Conservation (phyloP, 495 filamentous ascomycete species). For the Talaromyces stipitatus region DNA sequence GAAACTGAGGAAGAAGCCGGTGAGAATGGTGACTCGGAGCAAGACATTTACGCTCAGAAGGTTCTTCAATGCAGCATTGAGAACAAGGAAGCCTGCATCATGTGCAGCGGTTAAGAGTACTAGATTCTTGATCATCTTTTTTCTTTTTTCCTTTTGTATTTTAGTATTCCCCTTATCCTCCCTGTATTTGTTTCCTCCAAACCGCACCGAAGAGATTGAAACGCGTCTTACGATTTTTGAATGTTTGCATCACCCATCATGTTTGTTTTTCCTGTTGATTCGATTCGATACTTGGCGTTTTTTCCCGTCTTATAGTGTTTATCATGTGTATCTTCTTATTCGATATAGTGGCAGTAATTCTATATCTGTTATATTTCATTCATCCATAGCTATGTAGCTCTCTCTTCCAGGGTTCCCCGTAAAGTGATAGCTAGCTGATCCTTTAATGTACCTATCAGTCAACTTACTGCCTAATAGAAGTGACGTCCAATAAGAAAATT, state of each 20-base stretch:
- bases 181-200: constrained; percentile 2
- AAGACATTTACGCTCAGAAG: constrained; percentile 88
- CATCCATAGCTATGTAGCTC: background rate
- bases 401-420: too few relatives aligned
- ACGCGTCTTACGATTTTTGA: constrained; percentile 5
- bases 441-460: too few relatives aligned
- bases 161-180: constrained; percentile 6
- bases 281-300: constrained; percentile 11
- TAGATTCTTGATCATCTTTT: background rate
- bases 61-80: constrained; percentile 91
- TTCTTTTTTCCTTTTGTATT: constrained; percentile 10
- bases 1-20: constrained; percentile 54
- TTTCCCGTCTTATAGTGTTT: background rate
- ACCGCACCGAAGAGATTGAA: background rate
- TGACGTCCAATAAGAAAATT: too few relatives aligned
- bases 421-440: too few relatives aligned
- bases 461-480: too few relatives aligned
- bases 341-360: background rate
- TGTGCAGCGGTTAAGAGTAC: constrained; percentile 72
- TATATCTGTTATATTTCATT: background rate
- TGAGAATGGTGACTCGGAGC: constrained; percentile 62
- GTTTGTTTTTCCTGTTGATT: constrained; percentile 13
- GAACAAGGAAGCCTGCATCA: constrained; percentile 80
- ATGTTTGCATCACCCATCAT: constrained; percentile 3
- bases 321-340: background rate